phyloP scores from a whole-genome alignment of 2,329 filamentous ascomycete species.

The Diaporthe ampelina region DNA sequence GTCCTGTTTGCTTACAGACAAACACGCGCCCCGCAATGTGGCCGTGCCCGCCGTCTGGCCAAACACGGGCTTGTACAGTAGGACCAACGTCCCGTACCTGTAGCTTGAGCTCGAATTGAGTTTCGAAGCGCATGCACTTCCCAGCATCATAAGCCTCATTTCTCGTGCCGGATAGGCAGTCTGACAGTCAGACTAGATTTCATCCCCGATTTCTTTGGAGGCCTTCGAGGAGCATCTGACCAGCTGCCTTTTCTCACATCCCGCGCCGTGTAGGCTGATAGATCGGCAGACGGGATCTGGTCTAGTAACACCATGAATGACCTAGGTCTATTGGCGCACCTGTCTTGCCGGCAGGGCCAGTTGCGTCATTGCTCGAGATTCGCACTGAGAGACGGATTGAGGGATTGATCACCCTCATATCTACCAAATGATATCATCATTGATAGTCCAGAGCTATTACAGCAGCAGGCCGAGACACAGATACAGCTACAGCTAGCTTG shows the following conservation, averaged over 20 bases:
- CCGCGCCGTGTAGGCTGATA: too few species aligned
- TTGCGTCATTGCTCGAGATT: constrained; percentile 39
- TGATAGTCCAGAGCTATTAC: background rate
- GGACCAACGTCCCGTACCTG: background rate
- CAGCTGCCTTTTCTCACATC: background rate
- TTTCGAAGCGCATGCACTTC: background rate
- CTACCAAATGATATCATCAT: constrained; percentile 39
- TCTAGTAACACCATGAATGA: background rate
- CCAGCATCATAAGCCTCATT: background rate
- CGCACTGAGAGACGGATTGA: background rate
- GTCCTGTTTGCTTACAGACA: constrained; percentile 9
- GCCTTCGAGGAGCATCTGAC: constrained; percentile 10
- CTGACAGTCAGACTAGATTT: background rate
- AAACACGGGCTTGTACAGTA: too few species aligned
- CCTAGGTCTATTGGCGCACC: background rate
- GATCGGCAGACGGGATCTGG: constrained; percentile 7
- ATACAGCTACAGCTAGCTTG: background rate
- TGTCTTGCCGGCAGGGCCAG: background rate
- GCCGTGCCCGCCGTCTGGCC: background rate
- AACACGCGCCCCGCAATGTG: constrained; percentile 14
- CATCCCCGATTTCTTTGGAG: background rate
- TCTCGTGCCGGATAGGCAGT: background rate
- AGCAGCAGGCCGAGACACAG: background rate
- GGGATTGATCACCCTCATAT: constrained; percentile 26
- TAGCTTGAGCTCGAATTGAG: constrained; percentile 1